phyloP scores from a whole-genome alignment of 192 early-diverging fungal species.

The Gonapodya prolifera region DNA sequence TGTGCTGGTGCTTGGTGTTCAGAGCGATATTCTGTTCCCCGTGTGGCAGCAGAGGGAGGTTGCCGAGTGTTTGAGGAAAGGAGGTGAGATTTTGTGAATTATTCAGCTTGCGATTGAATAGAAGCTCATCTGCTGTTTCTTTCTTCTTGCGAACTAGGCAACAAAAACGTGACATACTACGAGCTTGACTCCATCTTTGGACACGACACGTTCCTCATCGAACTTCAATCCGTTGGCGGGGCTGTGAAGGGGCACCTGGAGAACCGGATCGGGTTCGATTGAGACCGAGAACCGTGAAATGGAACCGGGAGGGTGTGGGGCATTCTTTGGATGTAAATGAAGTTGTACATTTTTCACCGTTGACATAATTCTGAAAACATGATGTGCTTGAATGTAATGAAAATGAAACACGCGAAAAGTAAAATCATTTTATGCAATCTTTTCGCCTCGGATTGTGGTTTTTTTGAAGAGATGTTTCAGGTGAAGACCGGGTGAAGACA shows the following conservation, averaged over 20 bases:
- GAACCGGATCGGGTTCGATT: slow-evolving; percentile 10
- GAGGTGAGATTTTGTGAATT: neutral
- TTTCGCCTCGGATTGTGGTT: no score
- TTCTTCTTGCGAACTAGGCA: slow-evolving; percentile 40
- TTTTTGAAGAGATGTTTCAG: no score
- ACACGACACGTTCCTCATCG: slow-evolving; percentile 59
- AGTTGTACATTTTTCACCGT: neutral
- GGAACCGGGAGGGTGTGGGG: neutral
- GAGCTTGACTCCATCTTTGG: slow-evolving; percentile 95
- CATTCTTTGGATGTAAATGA: neutral
- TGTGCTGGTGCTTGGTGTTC: slow-evolving; percentile 82
- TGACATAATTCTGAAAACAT: no score
- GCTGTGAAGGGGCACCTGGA: slow-evolving; percentile 88
- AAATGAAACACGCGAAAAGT: no score
- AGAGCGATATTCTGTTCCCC: slow-evolving; percentile 92
- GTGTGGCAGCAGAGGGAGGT: slow-evolving; percentile 93
- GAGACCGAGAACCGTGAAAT: neutral
- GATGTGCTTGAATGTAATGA: no score
- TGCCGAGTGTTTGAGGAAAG: slow-evolving; percentile 67
- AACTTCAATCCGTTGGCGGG: slow-evolving; percentile 49
- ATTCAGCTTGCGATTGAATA: neutral
- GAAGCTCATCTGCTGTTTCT: neutral
- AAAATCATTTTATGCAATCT: no score
- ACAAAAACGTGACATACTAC: slow-evolving; percentile 85
- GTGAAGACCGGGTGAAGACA: no score